Percentiles rank a stretch among this genome's conserved stretches.
Conservation (phyloP, 768 basidiomycete genomes). For the Termitomyces sp. region DNA sequence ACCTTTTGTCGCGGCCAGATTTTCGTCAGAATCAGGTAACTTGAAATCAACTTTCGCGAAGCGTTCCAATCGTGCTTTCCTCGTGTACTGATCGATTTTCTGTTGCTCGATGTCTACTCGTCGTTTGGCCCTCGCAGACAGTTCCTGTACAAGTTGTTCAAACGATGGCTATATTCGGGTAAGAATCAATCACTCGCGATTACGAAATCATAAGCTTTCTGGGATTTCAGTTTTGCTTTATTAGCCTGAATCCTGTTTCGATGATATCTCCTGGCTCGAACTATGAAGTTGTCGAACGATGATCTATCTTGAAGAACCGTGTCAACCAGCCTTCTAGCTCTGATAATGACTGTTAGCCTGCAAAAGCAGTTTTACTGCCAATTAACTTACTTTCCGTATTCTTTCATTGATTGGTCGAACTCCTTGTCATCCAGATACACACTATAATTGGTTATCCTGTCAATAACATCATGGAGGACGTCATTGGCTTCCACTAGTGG, state of each 20-base stretch:
- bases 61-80: neutral
- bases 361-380: neutral
- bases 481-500: neutral
- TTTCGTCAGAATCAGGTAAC: too few relatives aligned
- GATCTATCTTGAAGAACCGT: neutral
- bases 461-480: neutral
- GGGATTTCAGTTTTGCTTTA: neutral
- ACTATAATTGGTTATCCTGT: neutral
- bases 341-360: neutral
- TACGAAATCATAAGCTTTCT: neutral
- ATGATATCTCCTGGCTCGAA: neutral
- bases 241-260: neutral
- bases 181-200: neutral
- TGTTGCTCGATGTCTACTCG: neutral
- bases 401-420: neutral
- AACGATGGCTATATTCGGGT: too few relatives aligned
- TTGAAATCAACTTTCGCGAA: neutral
- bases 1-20: neutral
- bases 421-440: neutral
- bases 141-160: neutral
- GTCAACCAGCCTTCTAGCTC: neutral
- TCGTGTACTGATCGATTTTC: neutral
- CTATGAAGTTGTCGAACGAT: neutral
- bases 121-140: neutral
- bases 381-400: neutral